Percentiles rank a stretch among this genome's conserved stretches.
phyloP scores from a whole-genome alignment of 148 eudicot species.

The Rheum nobile region DNA sequence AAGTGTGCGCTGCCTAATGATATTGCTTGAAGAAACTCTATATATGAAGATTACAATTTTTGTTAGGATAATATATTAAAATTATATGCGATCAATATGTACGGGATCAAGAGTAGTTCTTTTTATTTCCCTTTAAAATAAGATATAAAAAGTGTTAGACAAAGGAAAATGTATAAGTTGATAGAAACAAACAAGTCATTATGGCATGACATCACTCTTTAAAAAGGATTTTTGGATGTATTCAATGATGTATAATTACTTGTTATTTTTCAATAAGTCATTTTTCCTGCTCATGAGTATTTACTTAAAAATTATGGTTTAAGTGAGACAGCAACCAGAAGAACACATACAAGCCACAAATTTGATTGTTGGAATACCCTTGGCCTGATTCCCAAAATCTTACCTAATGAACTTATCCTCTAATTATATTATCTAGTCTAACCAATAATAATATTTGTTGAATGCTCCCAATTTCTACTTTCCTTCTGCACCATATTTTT shows the following conservation, averaged over 20 bases:
- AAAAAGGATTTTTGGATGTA: neutral
- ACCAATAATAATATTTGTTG: neutral
- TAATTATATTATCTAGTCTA: neutral
- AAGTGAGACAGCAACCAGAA: neutral
- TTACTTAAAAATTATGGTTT: neutral
- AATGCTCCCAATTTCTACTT: neutral
- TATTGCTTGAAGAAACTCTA: too few species aligned
- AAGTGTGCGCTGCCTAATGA: too few species aligned
- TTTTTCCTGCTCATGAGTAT: neutral
- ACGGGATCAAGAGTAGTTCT: neutral
- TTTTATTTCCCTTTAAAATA: neutral
- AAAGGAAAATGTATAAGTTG: neutral
- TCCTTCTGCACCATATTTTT: neutral
- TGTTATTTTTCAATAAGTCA: neutral
- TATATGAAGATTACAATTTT: neutral
- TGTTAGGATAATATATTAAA: too few species aligned
- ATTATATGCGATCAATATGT: neutral
- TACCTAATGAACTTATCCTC: slow-evolving; percentile 1
- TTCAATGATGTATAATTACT: neutral
- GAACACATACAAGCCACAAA: neutral
- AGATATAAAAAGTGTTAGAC: neutral
- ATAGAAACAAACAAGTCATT: neutral
- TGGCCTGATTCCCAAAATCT: slow-evolving; percentile 1
- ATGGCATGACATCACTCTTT: neutral
- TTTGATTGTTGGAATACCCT: neutral